These are phyloP conservation scores for Penicillium nordicum DNA, from an alignment of 2,329 filamentous ascomycete species.

Conservation along the genomic window DNA sequence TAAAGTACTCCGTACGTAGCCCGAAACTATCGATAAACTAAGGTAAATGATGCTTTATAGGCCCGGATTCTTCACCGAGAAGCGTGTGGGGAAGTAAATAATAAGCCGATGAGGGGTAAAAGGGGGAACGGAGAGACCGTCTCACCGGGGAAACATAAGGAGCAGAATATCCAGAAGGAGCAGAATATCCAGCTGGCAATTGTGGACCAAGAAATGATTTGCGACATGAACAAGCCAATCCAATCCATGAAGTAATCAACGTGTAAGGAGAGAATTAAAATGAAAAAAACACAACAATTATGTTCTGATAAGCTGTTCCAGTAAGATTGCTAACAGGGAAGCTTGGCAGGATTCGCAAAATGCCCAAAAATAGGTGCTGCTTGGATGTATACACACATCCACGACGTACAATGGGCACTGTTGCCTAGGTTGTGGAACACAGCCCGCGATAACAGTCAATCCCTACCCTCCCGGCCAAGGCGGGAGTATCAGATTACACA, in stretches of 20 bases:
- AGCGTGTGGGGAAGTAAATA: conserved; percentile 13
- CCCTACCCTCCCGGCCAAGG: conserved; percentile 21
- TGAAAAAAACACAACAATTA: neutral
- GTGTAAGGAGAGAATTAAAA: conserved; percentile 6
- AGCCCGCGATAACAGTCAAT: conserved; percentile 9
- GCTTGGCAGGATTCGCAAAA: conserved; percentile 12
- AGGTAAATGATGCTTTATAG: conserved; percentile 6
- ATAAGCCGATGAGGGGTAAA: conserved; percentile 8
- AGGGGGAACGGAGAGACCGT: neutral
- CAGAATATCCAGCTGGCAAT: neutral
- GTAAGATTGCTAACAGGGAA: conserved; percentile 9
- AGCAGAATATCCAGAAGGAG: neutral
- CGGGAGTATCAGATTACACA: conserved; percentile 22
- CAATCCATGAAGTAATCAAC: conserved; percentile 3
- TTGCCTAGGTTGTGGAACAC: conserved; percentile 16
- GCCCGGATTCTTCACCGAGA: conserved; percentile 17
- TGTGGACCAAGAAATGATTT: neutral
- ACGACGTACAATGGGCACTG: conserved; percentile 2
- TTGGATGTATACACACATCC: neutral
- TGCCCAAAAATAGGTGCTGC: conserved; percentile 2
- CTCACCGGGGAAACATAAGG: neutral
- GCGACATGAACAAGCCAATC: conserved; percentile 8
- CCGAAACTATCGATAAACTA: neutral
- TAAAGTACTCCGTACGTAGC: neutral
- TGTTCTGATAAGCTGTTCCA: conserved; percentile 3